phyloP scores from a whole-genome alignment of 352 stramenopile species.

The Globisporangium echinulatum region DNA sequence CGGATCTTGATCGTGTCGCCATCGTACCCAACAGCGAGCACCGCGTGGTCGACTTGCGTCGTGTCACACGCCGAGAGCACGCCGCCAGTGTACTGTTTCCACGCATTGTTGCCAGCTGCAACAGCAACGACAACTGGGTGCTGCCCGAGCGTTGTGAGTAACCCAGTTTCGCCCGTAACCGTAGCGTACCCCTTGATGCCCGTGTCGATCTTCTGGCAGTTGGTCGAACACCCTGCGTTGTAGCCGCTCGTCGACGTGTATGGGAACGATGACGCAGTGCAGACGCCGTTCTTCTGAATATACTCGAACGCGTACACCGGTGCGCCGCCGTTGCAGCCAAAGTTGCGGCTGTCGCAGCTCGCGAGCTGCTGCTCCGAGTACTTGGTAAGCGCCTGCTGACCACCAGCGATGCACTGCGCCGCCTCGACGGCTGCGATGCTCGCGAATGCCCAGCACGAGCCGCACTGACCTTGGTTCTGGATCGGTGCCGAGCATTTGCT shows the following conservation, averaged over 20 bases:
- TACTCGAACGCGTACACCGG: slow-evolving; percentile 87
- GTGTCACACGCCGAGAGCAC: slow-evolving; percentile 81
- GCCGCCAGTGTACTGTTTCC: slow-evolving; percentile 96
- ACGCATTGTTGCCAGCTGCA: slow-evolving; percentile 91
- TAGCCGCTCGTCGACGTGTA: slow-evolving; percentile 60
- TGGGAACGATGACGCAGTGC: slow-evolving; percentile 60
- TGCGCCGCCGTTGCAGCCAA: slow-evolving; percentile 88
- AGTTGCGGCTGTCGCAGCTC: slow-evolving; percentile 80
- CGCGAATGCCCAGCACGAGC: slow-evolving; percentile 98
- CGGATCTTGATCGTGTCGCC: slow-evolving; percentile 89
- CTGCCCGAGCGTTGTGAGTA: slow-evolving; percentile 83
- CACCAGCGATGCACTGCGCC: slow-evolving; percentile 76
- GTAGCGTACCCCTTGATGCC: slow-evolving; percentile 46
- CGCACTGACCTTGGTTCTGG: slow-evolving; percentile 96
- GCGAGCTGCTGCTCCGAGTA: slow-evolving; percentile 93
- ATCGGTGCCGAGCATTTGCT: slow-evolving; percentile 60
- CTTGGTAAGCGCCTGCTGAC: slow-evolving; percentile 87
- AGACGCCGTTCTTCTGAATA: slow-evolving; percentile 79
- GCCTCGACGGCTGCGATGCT: slow-evolving; percentile 89
- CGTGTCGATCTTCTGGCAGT: slow-evolving; percentile 19
- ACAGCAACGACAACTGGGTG: slow-evolving; percentile 94
- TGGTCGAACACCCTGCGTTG: slow-evolving; percentile 33
- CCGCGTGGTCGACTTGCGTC: slow-evolving; percentile 95
- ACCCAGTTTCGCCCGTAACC: slow-evolving; percentile 65
- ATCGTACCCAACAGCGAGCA: slow-evolving; percentile 95